Conservation (phyloP, 768 basidiomycete genomes). For the Dendrothele bispora region DNA sequence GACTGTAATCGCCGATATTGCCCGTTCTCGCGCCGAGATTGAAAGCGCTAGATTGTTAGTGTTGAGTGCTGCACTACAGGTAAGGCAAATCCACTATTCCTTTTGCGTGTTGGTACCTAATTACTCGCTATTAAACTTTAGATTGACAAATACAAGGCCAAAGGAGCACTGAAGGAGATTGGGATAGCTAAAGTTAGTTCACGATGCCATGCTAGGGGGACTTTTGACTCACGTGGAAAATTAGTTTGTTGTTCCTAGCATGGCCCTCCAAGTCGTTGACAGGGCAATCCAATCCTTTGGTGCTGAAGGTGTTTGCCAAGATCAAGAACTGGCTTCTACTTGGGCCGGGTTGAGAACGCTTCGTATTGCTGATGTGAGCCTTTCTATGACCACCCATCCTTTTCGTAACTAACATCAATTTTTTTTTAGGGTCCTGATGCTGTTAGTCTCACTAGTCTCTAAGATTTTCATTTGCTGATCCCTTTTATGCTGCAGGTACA, state of each 20-base stretch:
- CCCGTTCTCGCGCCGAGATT: slow-evolving; percentile 90
- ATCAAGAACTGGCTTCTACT: slow-evolving; percentile 73
- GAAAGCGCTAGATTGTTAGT: slow-evolving; percentile 88
- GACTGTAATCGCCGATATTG: slow-evolving; percentile 88
- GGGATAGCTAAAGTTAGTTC: slow-evolving; percentile 86
- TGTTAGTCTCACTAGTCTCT: slow-evolving; percentile 47
- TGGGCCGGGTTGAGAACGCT: slow-evolving; percentile 87
- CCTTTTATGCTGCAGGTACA: slow-evolving; percentile 78
- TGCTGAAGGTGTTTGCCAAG: slow-evolving; percentile 94
- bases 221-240: slow-evolving; percentile 4
- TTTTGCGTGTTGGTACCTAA: neutral
- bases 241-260: slow-evolving; percentile 90
- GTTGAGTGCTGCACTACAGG: slow-evolving; percentile 87
- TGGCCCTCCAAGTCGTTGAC: slow-evolving; percentile 88
- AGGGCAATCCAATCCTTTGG: slow-evolving; percentile 96
- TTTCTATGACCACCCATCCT: neutral
- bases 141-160: slow-evolving; percentile 90
- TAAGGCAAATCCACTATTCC: slow-evolving; percentile 17
- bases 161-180: slow-evolving; percentile 96
- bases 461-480: too few relatives aligned
- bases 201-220: neutral
- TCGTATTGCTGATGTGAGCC: slow-evolving; percentile 77
- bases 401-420: neutral
- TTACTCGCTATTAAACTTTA: slow-evolving; percentile 25
- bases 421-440: slow-evolving; percentile 71